Conservation (phyloP, 108 stramenopile genomes). For the Skeletonema costatum region DNA sequence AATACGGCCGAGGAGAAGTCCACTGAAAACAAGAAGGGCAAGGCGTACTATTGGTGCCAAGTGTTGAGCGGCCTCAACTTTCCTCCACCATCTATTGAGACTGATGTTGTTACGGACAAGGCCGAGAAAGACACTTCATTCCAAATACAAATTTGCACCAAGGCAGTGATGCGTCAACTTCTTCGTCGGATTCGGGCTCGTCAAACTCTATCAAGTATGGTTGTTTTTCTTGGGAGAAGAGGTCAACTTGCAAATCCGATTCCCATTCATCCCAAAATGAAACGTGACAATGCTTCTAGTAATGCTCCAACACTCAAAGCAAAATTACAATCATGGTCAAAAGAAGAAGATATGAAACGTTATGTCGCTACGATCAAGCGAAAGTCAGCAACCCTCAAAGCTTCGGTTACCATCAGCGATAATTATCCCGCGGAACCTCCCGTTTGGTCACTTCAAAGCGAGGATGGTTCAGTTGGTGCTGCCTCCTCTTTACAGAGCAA, state of each 20-base stretch:
- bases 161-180: conserved; percentile 58
- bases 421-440: conserved; percentile 67
- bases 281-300: conserved; percentile 14
- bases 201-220: conserved; percentile 48
- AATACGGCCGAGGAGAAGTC: not conserved
- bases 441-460: conserved; percentile 53
- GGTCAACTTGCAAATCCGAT: conserved; percentile 25
- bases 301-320: conserved; percentile 17
- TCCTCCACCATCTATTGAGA: conserved; percentile 19
- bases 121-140: conserved; percentile 17
- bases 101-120: not conserved
- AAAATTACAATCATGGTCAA: conserved; percentile 41
- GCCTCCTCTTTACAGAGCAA: conserved; percentile 19
- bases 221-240: conserved; percentile 42
- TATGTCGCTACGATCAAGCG: conserved; percentile 56
- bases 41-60: conserved; percentile 85
- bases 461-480: conserved; percentile 21
- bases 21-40: conserved; percentile 31
- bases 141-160: conserved; percentile 46
- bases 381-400: conserved; percentile 41
- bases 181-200: conserved; percentile 62
- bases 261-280: conserved; percentile 44
- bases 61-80: conserved; percentile 69
- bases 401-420: conserved; percentile 51
- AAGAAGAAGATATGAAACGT: conserved; percentile 19